These are phyloP conservation scores for Luffa aegyptiaca DNA, from an alignment of 306 rosid genomes.

Conservation along the genomic window DNA sequence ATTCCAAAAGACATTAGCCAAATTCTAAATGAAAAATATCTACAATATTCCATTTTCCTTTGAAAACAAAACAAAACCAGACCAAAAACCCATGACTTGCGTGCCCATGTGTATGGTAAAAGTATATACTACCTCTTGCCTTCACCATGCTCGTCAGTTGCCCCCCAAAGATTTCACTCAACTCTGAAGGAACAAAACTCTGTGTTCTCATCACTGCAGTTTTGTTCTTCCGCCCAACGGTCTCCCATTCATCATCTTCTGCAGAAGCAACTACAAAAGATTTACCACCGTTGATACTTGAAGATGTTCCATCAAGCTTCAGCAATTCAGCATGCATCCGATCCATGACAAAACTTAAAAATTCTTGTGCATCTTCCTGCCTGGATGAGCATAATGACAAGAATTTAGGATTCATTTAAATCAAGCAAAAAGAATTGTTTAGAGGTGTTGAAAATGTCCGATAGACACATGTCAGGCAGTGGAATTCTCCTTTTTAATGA, in stretches of 20 bases:
- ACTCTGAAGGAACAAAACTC: constrained; percentile 64
- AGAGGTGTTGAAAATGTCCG: neutral
- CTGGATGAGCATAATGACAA: constrained; percentile 25
- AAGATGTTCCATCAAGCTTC: constrained; percentile 56
- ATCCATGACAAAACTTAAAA: constrained; percentile 90
- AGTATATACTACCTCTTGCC: constrained; percentile 45
- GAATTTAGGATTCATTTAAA: neutral
- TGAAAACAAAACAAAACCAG: neutral
- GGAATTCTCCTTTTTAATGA: neutral
- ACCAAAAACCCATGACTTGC: neutral
- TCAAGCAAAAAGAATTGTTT: neutral
- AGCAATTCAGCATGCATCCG: constrained; percentile 83
- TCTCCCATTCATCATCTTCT: constrained; percentile 98
- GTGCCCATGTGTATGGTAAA: neutral
- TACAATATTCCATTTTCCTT: neutral
- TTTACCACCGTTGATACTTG: constrained; percentile 35
- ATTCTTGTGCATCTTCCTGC: constrained; percentile 99
- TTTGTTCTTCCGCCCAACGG: constrained; percentile 86
- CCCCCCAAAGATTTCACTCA: constrained; percentile 84
- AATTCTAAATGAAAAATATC: neutral
- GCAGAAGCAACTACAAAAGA: constrained; percentile 64
- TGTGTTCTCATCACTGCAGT: constrained; percentile 96
- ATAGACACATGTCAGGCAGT: neutral
- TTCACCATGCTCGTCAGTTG: constrained; percentile 69
- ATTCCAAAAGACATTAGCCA: neutral